Evolutionary conservation across 306 rosid genomes (phyloP).

Genomic region (Medicago lupulina): DNA sequence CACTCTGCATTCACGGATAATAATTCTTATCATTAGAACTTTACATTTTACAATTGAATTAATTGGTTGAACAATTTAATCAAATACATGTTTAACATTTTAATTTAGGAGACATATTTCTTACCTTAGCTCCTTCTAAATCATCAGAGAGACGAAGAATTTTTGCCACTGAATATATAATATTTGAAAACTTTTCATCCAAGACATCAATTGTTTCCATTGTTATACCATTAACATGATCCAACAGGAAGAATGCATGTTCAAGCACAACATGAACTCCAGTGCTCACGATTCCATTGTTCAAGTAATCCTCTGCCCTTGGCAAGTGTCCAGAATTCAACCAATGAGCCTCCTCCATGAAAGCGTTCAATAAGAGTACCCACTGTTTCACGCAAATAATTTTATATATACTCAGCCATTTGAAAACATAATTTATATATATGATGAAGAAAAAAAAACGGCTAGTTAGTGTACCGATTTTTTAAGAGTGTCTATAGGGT

Average conservation of each 20-base stretch:
- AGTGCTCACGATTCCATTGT: constrained; percentile 49
- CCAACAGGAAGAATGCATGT: constrained; percentile 53
- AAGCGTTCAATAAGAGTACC: constrained; percentile 50
- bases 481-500: no score
- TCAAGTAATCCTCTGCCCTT: constrained; percentile 53
- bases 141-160: constrained; percentile 55
- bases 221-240: constrained; percentile 33
- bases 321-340: constrained; percentile 43
- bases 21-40: background rate
- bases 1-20: constrained; percentile 40
- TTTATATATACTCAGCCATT: background rate
- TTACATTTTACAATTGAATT: background rate
- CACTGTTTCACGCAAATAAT: constrained; percentile 49
- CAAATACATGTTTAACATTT: no score
- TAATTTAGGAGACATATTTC: background rate
- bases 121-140: constrained; percentile 45
- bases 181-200: constrained; percentile 36
- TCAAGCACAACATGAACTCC: constrained; percentile 59
- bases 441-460: background rate
- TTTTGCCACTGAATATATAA: constrained; percentile 41
- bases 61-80: no score
- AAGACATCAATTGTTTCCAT: constrained; percentile 37
- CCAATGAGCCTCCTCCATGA: constrained; percentile 58
- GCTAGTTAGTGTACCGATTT: no score
- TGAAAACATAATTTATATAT: background rate